Conservation (phyloP, 2,329 filamentous ascomycete species). For the Neonectria punicea region DNA sequence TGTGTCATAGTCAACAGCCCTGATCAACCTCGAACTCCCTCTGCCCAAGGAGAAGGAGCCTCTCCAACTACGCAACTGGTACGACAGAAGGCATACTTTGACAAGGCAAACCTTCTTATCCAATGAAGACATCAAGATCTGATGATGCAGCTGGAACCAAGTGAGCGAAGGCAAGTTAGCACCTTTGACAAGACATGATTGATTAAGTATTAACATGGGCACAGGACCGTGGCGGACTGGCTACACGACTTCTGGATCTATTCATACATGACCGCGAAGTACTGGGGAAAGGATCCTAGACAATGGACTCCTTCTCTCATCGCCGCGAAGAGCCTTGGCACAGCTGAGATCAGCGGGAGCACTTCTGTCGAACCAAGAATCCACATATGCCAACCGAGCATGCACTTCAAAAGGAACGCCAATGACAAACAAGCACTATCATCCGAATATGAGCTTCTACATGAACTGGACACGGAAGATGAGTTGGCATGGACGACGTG, state of each 20-base stretch:
- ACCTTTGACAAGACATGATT: background rate
- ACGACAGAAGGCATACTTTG: background rate
- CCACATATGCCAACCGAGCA: no score
- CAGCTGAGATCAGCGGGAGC: background rate
- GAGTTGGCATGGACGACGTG: background rate
- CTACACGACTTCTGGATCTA: conserved; percentile 18
- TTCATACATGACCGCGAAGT: conserved; percentile 18
- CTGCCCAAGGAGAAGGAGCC: background rate
- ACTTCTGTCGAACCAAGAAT: no score
- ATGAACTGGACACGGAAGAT: background rate
- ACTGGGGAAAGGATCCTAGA: conserved; percentile 11
- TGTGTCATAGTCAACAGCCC: background rate
- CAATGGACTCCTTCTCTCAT: conserved; percentile 2
- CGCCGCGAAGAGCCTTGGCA: background rate
- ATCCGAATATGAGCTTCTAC: no score
- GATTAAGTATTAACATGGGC: background rate
- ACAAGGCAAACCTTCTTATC: background rate
- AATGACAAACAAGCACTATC: background rate
- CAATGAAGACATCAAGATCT: background rate
- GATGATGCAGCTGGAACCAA: background rate
- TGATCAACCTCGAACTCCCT: background rate
- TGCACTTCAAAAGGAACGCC: background rate
- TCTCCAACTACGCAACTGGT: background rate
- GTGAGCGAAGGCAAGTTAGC: background rate
- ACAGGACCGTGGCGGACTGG: background rate